Evolutionary conservation across 768 basidiomycete genomes (phyloP), one percentile per base, ranked within the genome.

Genomic region (Chalciporus piperatus): DNA sequence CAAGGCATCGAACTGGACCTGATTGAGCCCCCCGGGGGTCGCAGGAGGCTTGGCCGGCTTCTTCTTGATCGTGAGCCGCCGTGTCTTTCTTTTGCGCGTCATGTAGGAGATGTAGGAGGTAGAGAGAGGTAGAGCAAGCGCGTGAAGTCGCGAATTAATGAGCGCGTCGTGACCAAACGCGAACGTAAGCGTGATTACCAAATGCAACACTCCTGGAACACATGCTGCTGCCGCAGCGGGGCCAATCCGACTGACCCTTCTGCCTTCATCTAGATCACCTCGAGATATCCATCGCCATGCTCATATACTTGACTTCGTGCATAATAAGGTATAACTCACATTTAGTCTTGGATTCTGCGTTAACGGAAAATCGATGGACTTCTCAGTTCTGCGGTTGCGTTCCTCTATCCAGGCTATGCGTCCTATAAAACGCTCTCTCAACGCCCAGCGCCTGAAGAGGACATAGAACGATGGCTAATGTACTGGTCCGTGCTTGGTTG

Each of bases 381-480:
- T 23, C 22, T 41, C 57, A 89, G 88, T 67, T 85, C 86, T n/a
- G 69, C 80, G 32, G 76, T 76, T 6, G 90, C 86, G 17, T 95
- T 92, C 70, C 79, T 95, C 37, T 96, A 98, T 68, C 94, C 94
- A 0, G 89, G 88, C 20, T 98, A 98, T 72, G 90, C 92, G 27
- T 94, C 92, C n/a, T 98, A 95, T 76, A 98, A 98, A 75, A 84
- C 90, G 0, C 80, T 98, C 28, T 87, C 88, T 33, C 84, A 88
- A 59, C 78, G 91, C n/a, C 90, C 90, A 17, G 89, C 89, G 2
- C 86, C 85, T 1, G 89, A 92, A 60, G 80, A 77, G 45, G 91
- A 92, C 41, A 76, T 95, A 9, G 95, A 97, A 66, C 76, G 92
- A 70, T 97, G 95, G 93, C 78, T 98, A 48, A 95, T 93, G 90